Percentiles rank a stretch among this genome's conserved stretches.
These are phyloP conservation scores for Fusarium pininemorale DNA, from an alignment of 2,329 filamentous ascomycete species.

Conservation along the genomic window DNA sequence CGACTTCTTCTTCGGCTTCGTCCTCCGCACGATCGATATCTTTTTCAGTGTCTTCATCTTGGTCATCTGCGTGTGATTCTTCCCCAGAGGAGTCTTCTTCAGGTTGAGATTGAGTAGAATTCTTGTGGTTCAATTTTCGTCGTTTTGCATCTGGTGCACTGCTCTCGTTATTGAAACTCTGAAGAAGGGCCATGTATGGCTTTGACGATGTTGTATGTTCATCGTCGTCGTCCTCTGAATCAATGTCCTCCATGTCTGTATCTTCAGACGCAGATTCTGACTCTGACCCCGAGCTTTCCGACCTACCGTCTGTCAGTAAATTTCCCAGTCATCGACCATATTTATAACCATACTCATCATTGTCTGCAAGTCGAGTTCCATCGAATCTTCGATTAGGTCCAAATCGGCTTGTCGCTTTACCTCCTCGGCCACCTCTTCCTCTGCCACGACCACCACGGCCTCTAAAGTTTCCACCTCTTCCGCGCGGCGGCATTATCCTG, in stretches of 20 bases:
- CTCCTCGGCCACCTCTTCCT: constrained; percentile 45
- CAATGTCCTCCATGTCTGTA: constrained; percentile 50
- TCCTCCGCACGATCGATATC: constrained; percentile 48
- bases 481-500: constrained; percentile 48
- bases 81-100: constrained; percentile 30
- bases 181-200: constrained; percentile 67
- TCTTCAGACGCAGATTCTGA: constrained; percentile 46
- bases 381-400: constrained; percentile 51
- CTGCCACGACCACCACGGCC: constrained; percentile 44
- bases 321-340: not conserved
- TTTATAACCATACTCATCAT: constrained; percentile 46
- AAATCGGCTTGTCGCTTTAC: constrained; percentile 49
- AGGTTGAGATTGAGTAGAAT: constrained; percentile 30
- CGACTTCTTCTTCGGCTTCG: constrained; percentile 41
- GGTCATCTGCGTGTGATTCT: constrained; percentile 52
- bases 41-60: constrained; percentile 56
- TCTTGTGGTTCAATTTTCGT: constrained; percentile 61
- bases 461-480: constrained; percentile 47
- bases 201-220: constrained; percentile 56
- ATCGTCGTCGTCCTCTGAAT: constrained; percentile 56
- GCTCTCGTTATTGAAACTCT: constrained; percentile 62
- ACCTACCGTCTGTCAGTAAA: constrained; percentile 14
- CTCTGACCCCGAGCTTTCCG: constrained; percentile 42
- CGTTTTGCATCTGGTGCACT: constrained; percentile 61
- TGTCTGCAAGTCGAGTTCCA: constrained; percentile 48